Evolutionary conservation across 768 basidiomycete species (phyloP).

Genomic region (Suillus cothurnatus): DNA sequence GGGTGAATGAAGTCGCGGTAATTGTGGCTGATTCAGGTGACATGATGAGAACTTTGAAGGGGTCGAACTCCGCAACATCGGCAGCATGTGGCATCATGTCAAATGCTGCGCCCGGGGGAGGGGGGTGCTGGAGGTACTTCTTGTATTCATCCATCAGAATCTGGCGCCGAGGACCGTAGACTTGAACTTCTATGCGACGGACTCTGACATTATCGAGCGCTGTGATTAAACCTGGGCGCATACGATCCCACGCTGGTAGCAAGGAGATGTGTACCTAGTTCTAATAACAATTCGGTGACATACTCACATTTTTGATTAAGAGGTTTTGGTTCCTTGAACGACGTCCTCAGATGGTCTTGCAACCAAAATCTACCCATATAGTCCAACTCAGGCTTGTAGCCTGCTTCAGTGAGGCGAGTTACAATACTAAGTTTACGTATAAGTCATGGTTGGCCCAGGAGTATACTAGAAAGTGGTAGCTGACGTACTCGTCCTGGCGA

Average conservation of each 20-base stretch:
- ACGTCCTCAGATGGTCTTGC: neutral
- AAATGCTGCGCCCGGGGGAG: neutral
- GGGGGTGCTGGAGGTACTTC: constrained; percentile 1
- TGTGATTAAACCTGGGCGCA: neutral
- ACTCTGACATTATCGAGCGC: neutral
- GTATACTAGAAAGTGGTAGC: neutral
- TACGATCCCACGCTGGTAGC: constrained; percentile 5
- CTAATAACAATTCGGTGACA: neutral
- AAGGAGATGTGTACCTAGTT: neutral
- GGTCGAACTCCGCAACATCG: constrained; percentile 3
- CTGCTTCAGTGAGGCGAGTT: neutral
- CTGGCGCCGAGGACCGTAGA: constrained; percentile 1
- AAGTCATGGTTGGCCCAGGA: no score
- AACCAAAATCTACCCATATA: neutral
- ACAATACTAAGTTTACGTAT: neutral
- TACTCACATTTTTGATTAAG: neutral
- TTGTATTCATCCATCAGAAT: neutral
- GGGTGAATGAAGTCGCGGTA: neutral
- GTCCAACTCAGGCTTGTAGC: constrained; percentile 5
- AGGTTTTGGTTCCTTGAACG: neutral
- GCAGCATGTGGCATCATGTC: constrained; percentile 5
- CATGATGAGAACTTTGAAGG: constrained; percentile 2
- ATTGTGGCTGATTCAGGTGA: constrained; percentile 5
- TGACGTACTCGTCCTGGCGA: neutral
- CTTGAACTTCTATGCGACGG: neutral